phyloP scores from a whole-genome alignment of 2,329 filamentous ascomycete genomes.

The Clarireedia homoeocarpa region DNA sequence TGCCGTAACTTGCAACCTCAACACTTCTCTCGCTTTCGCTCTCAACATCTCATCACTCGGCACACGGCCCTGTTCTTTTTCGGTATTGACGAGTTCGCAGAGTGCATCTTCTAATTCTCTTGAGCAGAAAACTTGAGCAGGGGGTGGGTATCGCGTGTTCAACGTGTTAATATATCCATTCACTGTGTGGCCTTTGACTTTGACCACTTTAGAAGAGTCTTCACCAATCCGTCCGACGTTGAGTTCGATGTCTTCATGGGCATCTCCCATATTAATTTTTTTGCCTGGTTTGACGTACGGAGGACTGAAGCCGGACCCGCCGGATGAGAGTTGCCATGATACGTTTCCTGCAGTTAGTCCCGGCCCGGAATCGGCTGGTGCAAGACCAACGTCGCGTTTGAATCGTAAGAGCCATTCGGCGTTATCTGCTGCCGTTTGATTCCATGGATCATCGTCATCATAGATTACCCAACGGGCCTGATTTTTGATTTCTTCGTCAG shows the following conservation, averaged over 20 bases:
- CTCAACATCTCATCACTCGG: conserved; percentile 42
- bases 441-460: conserved; percentile 58
- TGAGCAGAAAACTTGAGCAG: conserved; percentile 48
- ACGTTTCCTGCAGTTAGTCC: conserved; percentile 35
- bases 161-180: conserved; percentile 42
- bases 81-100: conserved; percentile 38
- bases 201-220: conserved; percentile 31
- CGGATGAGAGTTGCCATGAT: conserved; percentile 41
- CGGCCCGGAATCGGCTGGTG: conserved; percentile 40
- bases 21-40: conserved; percentile 40
- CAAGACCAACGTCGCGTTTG: conserved; percentile 49
- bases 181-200: conserved; percentile 37
- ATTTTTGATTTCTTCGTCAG: conserved; percentile 55
- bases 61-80: conserved; percentile 35
- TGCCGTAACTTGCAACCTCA: conserved; percentile 39
- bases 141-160: conserved; percentile 36
- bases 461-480: conserved; percentile 57
- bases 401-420: conserved; percentile 56
- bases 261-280: conserved; percentile 30
- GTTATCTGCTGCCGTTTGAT: conserved; percentile 56
- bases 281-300: conserved; percentile 42
- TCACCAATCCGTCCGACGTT: conserved; percentile 12
- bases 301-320: conserved; percentile 47
- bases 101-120: conserved; percentile 50
- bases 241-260: conserved; percentile 29